A percentile compares a stretch with the other conserved stretches of the same genome.
Conservation (phyloP, 129 eudicot genomes). For the Mikania micrantha region DNA sequence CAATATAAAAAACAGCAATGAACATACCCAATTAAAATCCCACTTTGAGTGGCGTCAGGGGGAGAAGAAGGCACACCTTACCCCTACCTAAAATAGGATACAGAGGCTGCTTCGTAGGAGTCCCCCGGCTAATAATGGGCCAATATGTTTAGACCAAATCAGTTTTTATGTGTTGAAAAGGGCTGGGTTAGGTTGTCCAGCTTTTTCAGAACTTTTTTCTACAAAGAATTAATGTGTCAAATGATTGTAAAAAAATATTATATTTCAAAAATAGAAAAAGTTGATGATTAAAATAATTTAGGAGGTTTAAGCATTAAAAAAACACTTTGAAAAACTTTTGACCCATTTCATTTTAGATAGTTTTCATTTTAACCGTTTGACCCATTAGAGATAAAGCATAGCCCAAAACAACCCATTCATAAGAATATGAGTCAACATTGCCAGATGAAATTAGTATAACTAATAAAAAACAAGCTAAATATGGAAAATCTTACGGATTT, state of each 20-base stretch:
- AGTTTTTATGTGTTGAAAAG: not conserved
- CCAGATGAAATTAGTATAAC: not conserved
- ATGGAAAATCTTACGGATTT: slow-evolving; percentile 48
- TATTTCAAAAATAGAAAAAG: not conserved
- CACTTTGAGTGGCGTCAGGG: too few species aligned
- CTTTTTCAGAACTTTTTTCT: not conserved
- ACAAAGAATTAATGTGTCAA: not conserved
- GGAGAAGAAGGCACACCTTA: too few species aligned
- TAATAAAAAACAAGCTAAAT: slow-evolving; percentile 3
- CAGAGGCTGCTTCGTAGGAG: too few species aligned
- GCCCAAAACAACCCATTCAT: not conserved
- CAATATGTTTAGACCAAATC: not conserved
- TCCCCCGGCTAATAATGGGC: not conserved
- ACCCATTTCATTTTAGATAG: not conserved
- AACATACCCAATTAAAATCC: too few species aligned
- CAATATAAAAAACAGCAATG: too few species aligned
- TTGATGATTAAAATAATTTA: not conserved
- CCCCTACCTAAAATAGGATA: too few species aligned
- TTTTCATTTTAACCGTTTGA: not conserved
- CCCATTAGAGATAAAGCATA: not conserved
- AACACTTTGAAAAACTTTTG: not conserved
- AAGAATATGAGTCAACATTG: not conserved
- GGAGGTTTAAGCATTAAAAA: not conserved
- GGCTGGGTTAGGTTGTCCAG: not conserved
- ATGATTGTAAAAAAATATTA: not conserved